Evolutionary conservation across 129 eudicot species (phyloP), one percentile per base, ranked within the genome.

Genomic region (Chrysanthemum lavandulifolium): DNA sequence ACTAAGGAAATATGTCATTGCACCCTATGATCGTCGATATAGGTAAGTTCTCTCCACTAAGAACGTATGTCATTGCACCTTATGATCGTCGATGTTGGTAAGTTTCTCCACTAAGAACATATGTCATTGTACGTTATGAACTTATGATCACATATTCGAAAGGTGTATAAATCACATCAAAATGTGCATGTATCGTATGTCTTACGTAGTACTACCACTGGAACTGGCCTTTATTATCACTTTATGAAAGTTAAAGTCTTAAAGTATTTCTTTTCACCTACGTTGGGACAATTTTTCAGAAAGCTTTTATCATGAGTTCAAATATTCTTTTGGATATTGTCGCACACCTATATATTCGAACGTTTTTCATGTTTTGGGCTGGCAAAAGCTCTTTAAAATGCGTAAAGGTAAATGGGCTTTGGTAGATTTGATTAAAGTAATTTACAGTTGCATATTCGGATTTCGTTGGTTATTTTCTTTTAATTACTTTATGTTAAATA

Each of bases 1-100:
- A 10, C 77, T 84, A 29, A 73, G 48, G 15, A 84, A 73, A 78
- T 86, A 84, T 69, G 82, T 84, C 11, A 80, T 89, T 74, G 96
- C 89, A 23, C 96, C 96, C 0, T 86, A 84, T 68, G 91, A 89
- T 55, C 86, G 92, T 51, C 82, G 96, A 82, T 89, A 89, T 71
- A 76, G 92, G 96, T 84, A 74, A 51, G 29, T 65, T 56, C 48
- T 60, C 73, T 8, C 73, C 43, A 10, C 77, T 84, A 40, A 73
- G 45, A 13, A 86, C 70, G 73, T 86, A 84, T 69, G 82, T 84
- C 12, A 81, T 89, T 74, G 96, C 89, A 23, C 96, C 96, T 1
- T 86, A 84, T 68, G 89, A 89, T 55, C 86, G 92, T 56, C 82
- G 96, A 82, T 89, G 84, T 71, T 72, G 92, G 92, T 84, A 74